Percentiles rank a stretch among this genome's conserved stretches.
Conservation (phyloP, 1,139 yeast species). For the Magnusiomyces starmeri region DNA sequence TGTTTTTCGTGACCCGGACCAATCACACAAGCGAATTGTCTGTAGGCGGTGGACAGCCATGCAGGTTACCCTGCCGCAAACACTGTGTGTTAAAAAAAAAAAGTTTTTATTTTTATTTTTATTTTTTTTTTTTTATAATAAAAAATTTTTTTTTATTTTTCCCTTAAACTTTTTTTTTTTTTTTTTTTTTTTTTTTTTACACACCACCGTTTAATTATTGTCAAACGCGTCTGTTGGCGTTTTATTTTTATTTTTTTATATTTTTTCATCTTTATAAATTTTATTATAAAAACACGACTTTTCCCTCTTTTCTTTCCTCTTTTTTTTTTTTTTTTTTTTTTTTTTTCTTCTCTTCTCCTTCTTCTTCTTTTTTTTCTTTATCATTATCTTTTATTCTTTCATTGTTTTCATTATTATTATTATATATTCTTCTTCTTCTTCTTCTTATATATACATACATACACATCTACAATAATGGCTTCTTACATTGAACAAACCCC, state of each 20-base stretch:
- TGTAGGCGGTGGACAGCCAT: too few species aligned
- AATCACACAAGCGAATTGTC: not conserved
- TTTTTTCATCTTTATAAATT: not conserved
- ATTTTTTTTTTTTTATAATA: not conserved
- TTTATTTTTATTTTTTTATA: not conserved
- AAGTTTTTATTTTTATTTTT: too few species aligned
- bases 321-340: conserved; percentile 2
- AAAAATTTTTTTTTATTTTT: not conserved
- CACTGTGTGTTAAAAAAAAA: not conserved
- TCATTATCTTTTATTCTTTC: conserved; percentile 4
- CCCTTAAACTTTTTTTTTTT: not conserved
- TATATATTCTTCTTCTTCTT: not conserved
- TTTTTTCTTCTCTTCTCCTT: conserved; percentile 5
- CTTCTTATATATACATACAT: conserved; percentile 5
- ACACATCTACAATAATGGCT: conserved; percentile 12
- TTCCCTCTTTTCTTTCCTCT: not conserved
- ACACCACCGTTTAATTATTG: not conserved
- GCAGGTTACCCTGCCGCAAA: not conserved
- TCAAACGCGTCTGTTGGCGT: not conserved
- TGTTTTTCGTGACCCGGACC: not conserved
- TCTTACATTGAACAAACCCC: conserved; percentile 32
- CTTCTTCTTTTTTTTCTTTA: conserved; percentile 12
- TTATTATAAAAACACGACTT: conserved; percentile 1
- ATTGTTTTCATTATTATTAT: too few species aligned
- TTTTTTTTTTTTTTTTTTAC: not conserved